phyloP scores from a whole-genome alignment of 257 asterid genomes.

The Penstemon barbatus region DNA sequence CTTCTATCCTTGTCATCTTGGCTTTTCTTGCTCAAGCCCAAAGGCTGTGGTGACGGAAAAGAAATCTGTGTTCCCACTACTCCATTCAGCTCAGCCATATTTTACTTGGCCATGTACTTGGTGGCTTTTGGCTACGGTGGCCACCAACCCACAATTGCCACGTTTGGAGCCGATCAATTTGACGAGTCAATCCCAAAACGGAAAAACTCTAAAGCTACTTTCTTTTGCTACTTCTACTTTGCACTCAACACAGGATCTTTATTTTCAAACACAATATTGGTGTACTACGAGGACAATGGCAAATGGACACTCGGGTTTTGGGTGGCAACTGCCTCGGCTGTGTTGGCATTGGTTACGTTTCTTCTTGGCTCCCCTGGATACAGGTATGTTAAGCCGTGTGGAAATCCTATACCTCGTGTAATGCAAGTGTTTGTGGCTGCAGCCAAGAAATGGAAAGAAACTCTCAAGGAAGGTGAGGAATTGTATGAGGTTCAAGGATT shows the following conservation, averaged over 20 bases:
- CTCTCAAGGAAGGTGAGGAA: conserved; percentile 18
- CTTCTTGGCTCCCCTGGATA: conserved; percentile 52
- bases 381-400: conserved; percentile 49
- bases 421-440: conserved; percentile 64
- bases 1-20: conserved; percentile 61
- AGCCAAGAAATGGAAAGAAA: conserved; percentile 33
- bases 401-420: conserved; percentile 69
- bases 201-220: conserved; percentile 38
- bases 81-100: conserved; percentile 30
- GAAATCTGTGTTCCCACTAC: conserved; percentile 30
- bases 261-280: conserved; percentile 70
- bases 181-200: conserved; percentile 42
- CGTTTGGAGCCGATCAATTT: conserved; percentile 80
- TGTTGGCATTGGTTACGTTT: conserved; percentile 39
- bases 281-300: conserved; percentile 69
- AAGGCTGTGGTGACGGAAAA: conserved; percentile 60
- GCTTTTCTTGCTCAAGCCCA: conserved; percentile 56
- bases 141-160: conserved; percentile 80
- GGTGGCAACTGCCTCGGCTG: conserved; percentile 57
- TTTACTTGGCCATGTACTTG: conserved; percentile 66
- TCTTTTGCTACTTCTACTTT: conserved; percentile 69
- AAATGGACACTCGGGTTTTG: conserved; percentile 70
- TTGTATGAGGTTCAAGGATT: conserved; percentile 59
- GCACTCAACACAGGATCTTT: conserved; percentile 71
- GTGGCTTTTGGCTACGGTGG: conserved; percentile 88